A percentile compares a stretch with the other conserved stretches of the same genome.
These are phyloP conservation scores for Bacterosira constricta DNA, from an alignment of 108 stramenopile species.

Conservation along the genomic window DNA sequence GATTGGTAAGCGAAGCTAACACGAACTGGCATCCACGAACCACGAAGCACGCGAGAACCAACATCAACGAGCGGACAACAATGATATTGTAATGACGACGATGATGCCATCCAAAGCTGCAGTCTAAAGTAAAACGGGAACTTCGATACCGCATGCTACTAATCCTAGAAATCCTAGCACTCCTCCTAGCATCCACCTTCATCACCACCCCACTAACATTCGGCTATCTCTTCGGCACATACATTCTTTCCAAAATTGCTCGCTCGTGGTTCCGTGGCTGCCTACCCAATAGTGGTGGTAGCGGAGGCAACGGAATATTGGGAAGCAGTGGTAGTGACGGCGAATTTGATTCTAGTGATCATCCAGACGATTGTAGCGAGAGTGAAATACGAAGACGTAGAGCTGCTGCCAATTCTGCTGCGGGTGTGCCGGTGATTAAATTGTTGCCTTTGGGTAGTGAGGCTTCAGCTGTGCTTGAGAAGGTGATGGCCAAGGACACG, in stretches of 20 bases:
- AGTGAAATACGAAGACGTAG: not conserved
- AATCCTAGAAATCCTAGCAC: not conserved
- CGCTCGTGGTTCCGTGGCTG: conserved; percentile 11
- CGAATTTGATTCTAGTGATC: not conserved
- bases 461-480: not conserved
- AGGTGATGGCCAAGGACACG: not conserved
- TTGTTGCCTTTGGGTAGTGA: not conserved
- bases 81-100: no score
- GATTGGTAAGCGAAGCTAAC: no score
- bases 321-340: not conserved
- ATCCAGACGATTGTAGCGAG: not conserved
- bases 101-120: no score
- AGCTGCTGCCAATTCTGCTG: not conserved
- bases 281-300: conserved; percentile 2
- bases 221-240: not conserved
- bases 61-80: no score
- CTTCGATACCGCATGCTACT: no score
- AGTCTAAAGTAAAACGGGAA: no score
- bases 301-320: not conserved
- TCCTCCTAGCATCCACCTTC: not conserved
- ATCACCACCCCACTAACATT: not conserved
- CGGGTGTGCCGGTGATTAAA: not conserved
- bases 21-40: no score
- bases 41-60: no score
- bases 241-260: not conserved